Evolutionary conservation across 768 basidiomycete species (phyloP), one percentile per base, ranked within the genome.

Genomic region (Crucibulum laeve): DNA sequence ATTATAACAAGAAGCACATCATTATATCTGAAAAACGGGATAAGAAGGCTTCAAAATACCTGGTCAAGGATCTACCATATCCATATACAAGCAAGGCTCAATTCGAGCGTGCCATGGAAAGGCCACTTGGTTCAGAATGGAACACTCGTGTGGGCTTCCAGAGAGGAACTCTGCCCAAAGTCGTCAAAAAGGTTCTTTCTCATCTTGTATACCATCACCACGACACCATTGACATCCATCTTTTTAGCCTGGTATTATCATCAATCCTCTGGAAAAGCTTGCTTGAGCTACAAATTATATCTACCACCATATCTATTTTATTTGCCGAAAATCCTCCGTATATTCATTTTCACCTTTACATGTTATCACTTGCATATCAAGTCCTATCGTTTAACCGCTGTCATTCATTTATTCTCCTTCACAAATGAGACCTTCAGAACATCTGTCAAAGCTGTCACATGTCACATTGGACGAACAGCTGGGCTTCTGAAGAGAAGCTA

Each of bases 21-120:
- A 96, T 99, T 69, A 89, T 99, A 55, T 92, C 91, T 1, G 95
- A 99, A 65, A 91, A 87, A 64, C 82, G 84, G 46, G 95, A 98
- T 68, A 91, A 91, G 68, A 96, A 96, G 61, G 93, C 90, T 0
- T 69, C 80, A 13, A 89, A 91, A 65, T 97, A 94, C 61, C 73
- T 83, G 47, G 82, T 92, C 43, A 88, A 87, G 62, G 94, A 98
- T 59, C 64, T 99, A 35, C 96, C 96, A 2, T 87, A 87, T 64
- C 96, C 95, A 3, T 98, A 92, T 59, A 97, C 95, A 6, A 89
- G 86, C 62, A 83, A 83, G 45, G 90, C 86, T 3, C 96, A 97
- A 68, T 97, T 87, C 56, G 93, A 96, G 65, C 80, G 84, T 25
- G 77, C 77, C 48, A 81, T 96, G 72, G 79, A 84, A 32, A 74